phyloP scores from a whole-genome alignment of 768 basidiomycete genomes.

The Tricholomella constricta region DNA sequence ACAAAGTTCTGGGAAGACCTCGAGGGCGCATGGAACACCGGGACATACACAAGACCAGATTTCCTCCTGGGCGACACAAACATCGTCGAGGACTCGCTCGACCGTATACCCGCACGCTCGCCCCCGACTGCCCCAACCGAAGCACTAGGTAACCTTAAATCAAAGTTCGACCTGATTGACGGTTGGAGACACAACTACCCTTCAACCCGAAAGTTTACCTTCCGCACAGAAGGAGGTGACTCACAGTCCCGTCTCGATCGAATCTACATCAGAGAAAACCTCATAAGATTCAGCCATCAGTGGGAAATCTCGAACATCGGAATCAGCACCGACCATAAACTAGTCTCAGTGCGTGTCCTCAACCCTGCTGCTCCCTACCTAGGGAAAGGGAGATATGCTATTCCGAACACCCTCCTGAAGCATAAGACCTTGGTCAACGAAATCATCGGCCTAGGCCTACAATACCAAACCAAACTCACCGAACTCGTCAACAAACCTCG shows the following conservation, averaged over 20 bases:
- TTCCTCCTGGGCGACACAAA: constrained; percentile 45
- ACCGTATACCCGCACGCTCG: constrained; percentile 27
- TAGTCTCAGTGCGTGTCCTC: not conserved
- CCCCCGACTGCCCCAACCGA: constrained; percentile 16
- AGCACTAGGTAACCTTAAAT: not conserved
- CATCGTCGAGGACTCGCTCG: constrained; percentile 37
- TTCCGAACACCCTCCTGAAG: not conserved
- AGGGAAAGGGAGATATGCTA: not conserved
- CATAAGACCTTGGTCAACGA: not conserved
- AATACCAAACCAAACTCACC: no score
- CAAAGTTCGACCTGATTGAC: not conserved
- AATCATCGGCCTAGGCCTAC: not conserved
- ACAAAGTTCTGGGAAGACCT: not conserved
- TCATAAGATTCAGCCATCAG: constrained; percentile 1
- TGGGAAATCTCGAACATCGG: constrained; percentile 7
- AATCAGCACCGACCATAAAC: constrained; percentile 8
- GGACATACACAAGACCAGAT: constrained; percentile 21
- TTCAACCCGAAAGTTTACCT: not conserved
- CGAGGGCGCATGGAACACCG: accelerated
- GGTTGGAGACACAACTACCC: constrained; percentile 4
- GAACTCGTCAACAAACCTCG: no score
- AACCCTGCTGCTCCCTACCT: not conserved
- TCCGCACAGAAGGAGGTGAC: not conserved
- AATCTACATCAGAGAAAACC: constrained; percentile 4
- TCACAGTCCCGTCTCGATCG: constrained; percentile 8